These are phyloP conservation scores for Yamagishiella unicocca DNA, from an alignment of 139 green algal genomes.

Conservation along the genomic window DNA sequence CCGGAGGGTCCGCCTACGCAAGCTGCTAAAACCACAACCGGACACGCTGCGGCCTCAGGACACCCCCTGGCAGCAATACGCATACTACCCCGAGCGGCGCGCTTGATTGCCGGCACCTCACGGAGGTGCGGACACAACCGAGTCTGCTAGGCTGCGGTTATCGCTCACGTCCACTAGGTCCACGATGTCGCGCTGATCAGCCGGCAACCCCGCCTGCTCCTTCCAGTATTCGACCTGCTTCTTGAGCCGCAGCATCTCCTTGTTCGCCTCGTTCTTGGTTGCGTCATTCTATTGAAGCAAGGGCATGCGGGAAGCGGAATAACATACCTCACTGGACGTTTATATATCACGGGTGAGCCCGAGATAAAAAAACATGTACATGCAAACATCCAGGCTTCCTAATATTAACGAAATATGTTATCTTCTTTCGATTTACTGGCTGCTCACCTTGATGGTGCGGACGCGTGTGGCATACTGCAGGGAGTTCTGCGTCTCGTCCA, in stretches of 20 bases:
- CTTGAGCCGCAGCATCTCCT: slow-evolving; percentile 88
- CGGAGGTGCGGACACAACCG: slow-evolving; percentile 13
- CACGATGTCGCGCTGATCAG: slow-evolving; percentile 72
- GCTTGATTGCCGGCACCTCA: not conserved
- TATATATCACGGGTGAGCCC: not conserved
- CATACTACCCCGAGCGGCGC: too few species aligned
- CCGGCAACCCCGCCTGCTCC: slow-evolving; percentile 89
- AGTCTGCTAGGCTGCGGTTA: not conserved
- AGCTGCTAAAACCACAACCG: too few species aligned
- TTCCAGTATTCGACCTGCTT: slow-evolving; percentile 95
- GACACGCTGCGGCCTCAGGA: too few species aligned
- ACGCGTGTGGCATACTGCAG: slow-evolving; percentile 92
- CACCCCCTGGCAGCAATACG: too few species aligned
- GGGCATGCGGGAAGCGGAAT: not conserved
- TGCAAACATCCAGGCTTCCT: not conserved
- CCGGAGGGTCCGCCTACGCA: too few species aligned
- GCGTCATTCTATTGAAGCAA: slow-evolving; percentile 58
- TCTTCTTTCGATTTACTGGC: too few species aligned
- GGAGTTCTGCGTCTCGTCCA: slow-evolving; percentile 93
- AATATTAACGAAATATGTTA: too few species aligned
- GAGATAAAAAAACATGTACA: too few species aligned
- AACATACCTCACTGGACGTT: not conserved
- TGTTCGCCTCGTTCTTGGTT: slow-evolving; percentile 84
- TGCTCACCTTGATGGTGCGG: slow-evolving; percentile 89
- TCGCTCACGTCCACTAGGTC: slow-evolving; percentile 58